Evolutionary conservation across 2,329 filamentous ascomycete species (phyloP), one percentile per base, ranked within the genome.

Genomic region (Pestalotiopsis sp.): DNA sequence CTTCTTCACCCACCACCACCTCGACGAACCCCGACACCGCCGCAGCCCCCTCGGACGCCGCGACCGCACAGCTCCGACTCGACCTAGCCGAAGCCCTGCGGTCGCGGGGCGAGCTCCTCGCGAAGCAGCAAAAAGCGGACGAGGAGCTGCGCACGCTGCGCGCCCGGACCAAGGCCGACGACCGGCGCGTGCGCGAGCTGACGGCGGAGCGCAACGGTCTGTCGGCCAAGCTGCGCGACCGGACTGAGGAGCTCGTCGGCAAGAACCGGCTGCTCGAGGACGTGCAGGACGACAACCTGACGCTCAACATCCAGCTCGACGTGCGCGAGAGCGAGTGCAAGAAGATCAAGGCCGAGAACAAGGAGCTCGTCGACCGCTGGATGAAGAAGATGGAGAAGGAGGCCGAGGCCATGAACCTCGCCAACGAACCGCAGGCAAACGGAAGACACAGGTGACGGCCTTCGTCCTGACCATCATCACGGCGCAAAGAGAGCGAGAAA

Each of bases 201-300:
- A 87, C 89, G 23, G 81, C 84, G 27, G 90, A 94, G 74, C 87
- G 89, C 41, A 84, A 86, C 20, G 80, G 84, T 2, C 82, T 96
- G 20, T 84, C 88, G 64, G 86, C 89, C 57, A 91, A 91, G 71
- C 82, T 97, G 55, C 90, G 88, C 71, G 95, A 98, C 79, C 85
- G 92, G 38, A 93, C 97, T 70, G 93, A 97, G 74, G 96, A 98
- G 83, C 81, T 98, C 39, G 88, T 87, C 67, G 93, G 90, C 69
- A 98, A 98, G 84, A 90, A 90, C 39, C 93, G 95, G 78, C 82
- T 98, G 72, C 87, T 97, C 2, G 92, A 94, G 87, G 88, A 95
- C 75, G 91, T 97, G 66, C 95, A 98, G 81, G 95, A 98, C 80
- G 96, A 99, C 80, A 91, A 97, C 80, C 91, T 97, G 64, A 91